Evolutionary conservation across 2,329 filamentous ascomycete species (phyloP), one percentile per base, ranked within the genome.

Genomic region (Claviceps pazoutovae): DNA sequence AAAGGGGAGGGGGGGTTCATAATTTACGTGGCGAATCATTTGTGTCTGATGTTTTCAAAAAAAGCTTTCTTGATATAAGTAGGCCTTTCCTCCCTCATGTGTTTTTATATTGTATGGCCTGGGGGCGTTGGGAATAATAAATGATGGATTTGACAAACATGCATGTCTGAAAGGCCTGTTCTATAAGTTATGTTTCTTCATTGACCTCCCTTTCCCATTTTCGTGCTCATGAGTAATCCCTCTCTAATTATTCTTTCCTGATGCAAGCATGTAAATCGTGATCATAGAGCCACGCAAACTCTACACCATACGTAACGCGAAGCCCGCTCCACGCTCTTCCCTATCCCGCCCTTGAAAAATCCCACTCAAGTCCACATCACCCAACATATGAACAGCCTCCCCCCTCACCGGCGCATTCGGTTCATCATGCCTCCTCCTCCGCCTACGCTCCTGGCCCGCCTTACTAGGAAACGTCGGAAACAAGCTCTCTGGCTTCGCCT

Each of bases 381-480:
- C 73, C 3, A 81, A 58, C 26, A 30, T 30, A 4, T 74, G 71
- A 0, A 76, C 72, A 2, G 79, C 80, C 53, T 85, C 81, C 0
- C 89, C 90, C 36, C 91, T 74, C 41, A 78, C 79, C 0, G 93
- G 93, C 6, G 93, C 93, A 65, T 89, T 83, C 1, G 93, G 93
- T 54, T 82, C 80, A 30, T 30, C 26, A 54, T 79, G 74, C 39
- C 79, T 74, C 39, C 79, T 74, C 39, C 79, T 74, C 56, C 87
- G 74, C 59, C 89, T 74, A 62, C 83, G 84, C 73, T 98, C 93
- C 72, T 93, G 86, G 1, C 89, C 88, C 0, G 93, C 93, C 67
- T 95, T 96, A 60, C 86, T 93, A 0, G 93, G 93, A 65, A 97
- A 98, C 0, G 93, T 97, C 2, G 93, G 93, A 64, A 98, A 97